Evolutionary conservation across 257 asterid species (phyloP).

Genomic region (Catharanthus roseus): DNA sequence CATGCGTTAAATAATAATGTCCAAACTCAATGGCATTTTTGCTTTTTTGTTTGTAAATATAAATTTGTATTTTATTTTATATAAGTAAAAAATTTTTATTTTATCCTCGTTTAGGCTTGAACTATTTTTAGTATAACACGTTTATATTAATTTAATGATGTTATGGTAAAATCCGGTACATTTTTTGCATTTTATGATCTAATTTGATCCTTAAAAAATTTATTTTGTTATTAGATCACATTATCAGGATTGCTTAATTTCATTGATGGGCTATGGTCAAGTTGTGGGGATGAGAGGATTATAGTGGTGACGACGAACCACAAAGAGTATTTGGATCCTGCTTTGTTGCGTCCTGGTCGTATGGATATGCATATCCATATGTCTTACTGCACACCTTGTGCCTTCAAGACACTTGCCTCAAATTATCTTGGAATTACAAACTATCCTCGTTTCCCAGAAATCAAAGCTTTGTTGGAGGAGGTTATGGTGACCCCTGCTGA

Average conservation of each 20-base stretch:
- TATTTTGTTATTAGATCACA: slow-evolving; percentile 19
- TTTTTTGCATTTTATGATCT: too few relatives aligned
- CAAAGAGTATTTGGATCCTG: slow-evolving; percentile 30
- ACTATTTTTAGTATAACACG: too few relatives aligned
- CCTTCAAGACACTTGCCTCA: slow-evolving; percentile 27
- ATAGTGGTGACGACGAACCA: slow-evolving; percentile 39
- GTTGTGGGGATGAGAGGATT: slow-evolving; percentile 46
- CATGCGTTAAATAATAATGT: too few relatives aligned
- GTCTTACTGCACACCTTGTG: slow-evolving; percentile 37
- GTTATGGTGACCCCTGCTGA: slow-evolving; percentile 36
- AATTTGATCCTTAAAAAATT: background rate
- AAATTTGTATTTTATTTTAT: too few relatives aligned
- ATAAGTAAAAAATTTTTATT: too few relatives aligned
- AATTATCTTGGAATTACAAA: slow-evolving; percentile 26
- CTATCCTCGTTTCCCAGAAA: slow-evolving; percentile 12
- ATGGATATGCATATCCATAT: slow-evolving; percentile 44
- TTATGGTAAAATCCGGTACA: too few relatives aligned
- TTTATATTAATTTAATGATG: too few relatives aligned
- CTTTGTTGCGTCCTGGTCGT: slow-evolving; percentile 37
- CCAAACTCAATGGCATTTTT: too few relatives aligned
- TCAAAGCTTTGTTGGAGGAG: slow-evolving; percentile 19
- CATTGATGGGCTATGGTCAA: slow-evolving; percentile 48
- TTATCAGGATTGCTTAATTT: slow-evolving; percentile 45
- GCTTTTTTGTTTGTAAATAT: too few relatives aligned
- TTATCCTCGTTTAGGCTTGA: too few relatives aligned